Conservation (phyloP, 805 yeast genomes). For the Suhomyces pyralidae region DNA sequence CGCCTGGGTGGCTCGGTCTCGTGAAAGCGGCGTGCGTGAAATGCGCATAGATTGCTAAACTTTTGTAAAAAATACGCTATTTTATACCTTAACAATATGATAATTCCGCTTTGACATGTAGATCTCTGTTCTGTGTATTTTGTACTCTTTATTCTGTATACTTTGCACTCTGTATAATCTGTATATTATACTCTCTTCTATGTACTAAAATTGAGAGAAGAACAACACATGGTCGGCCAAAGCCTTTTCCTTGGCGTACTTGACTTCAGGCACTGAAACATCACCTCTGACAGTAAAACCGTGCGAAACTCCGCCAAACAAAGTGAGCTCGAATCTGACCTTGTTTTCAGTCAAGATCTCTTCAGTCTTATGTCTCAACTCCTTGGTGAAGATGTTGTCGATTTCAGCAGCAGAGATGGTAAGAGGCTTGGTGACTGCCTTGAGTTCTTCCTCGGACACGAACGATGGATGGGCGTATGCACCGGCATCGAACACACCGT, state of each 20-base stretch:
- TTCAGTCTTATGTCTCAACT: constrained; percentile 62
- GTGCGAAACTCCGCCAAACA: constrained; percentile 64
- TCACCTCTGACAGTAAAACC: constrained; percentile 86
- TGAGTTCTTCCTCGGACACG: constrained; percentile 62
- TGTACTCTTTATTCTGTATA: too few relatives aligned
- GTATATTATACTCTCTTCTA: too few relatives aligned
- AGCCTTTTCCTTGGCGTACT: constrained; percentile 67
- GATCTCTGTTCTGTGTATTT: too few relatives aligned
- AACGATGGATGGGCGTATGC: constrained; percentile 87
- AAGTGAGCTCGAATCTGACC: constrained; percentile 56
- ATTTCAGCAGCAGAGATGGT: constrained; percentile 71
- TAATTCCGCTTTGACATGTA: too few relatives aligned
- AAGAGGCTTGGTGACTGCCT: constrained; percentile 56
- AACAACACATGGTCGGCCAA: constrained; percentile 41
- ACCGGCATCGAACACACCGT: constrained; percentile 50
- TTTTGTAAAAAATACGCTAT: too few relatives aligned
- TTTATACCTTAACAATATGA: too few relatives aligned
- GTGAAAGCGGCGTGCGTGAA: too few relatives aligned
- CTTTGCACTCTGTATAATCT: too few relatives aligned
- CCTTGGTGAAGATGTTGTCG: constrained; percentile 62
- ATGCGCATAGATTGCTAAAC: too few relatives aligned
- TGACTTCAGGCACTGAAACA: constrained; percentile 45
- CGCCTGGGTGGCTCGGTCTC: too few relatives aligned
- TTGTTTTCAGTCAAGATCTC: constrained; percentile 48
- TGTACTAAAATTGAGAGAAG: constrained; percentile 2